These are phyloP conservation scores for Cystobasidium pallidum DNA, from an alignment of 1,284 basidiomycete genomes.

Conservation along the genomic window DNA sequence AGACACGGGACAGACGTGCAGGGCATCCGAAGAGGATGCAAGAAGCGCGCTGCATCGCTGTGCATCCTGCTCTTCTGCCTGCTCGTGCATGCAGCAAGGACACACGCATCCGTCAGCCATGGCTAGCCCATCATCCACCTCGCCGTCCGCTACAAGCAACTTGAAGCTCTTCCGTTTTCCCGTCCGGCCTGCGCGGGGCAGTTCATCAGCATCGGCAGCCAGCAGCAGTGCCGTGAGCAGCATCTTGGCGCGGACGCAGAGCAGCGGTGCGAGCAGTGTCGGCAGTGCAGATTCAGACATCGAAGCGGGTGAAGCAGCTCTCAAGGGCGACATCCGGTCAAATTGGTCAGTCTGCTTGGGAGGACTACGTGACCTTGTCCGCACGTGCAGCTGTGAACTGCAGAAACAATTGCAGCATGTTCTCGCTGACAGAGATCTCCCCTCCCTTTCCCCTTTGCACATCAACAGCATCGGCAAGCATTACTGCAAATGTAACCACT, in stretches of 20 bases:
- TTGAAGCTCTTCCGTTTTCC: slow-evolving; percentile 23
- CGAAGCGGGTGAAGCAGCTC: slow-evolving; percentile 8
- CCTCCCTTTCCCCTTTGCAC: too few relatives aligned
- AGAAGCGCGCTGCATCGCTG: background rate
- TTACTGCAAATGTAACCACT: slow-evolving; percentile 21
- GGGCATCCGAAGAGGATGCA: background rate
- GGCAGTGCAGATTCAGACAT: background rate
- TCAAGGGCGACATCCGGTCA: slow-evolving; percentile 12
- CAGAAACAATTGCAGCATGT: too few relatives aligned
- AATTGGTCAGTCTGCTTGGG: slow-evolving; percentile 13
- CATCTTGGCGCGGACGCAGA: slow-evolving; percentile 7
- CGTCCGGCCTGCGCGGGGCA: background rate
- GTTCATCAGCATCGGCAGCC: background rate
- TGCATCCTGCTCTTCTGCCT: background rate
- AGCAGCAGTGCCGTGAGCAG: slow-evolving; percentile 6
- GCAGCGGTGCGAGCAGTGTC: slow-evolving; percentile 16
- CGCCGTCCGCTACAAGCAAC: background rate
- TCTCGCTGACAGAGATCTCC: background rate
- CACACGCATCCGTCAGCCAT: background rate
- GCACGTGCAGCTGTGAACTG: too few relatives aligned
- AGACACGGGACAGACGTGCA: background rate
- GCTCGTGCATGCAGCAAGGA: too few relatives aligned
- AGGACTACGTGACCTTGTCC: too few relatives aligned
- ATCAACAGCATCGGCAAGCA: slow-evolving; percentile 25
- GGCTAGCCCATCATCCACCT: background rate